These are phyloP conservation scores for Vickermania spadyakhi DNA, from an alignment of 208 protist species.

Conservation along the genomic window DNA sequence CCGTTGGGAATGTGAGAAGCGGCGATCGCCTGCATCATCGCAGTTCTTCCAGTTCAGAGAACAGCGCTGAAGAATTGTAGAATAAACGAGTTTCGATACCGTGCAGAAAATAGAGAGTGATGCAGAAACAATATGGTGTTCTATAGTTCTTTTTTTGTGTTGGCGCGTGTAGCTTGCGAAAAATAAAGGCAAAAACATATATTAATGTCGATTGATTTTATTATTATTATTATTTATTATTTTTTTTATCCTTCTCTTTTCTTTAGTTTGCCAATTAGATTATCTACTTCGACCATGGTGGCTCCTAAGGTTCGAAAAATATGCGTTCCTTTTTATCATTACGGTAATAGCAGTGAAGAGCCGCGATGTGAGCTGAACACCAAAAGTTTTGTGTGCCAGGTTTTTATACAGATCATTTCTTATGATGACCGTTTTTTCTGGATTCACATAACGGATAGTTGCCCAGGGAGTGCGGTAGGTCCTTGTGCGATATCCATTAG, in stretches of 20 bases:
- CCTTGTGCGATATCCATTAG: not conserved
- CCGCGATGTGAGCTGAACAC: too few species aligned
- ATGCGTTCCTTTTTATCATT: slow-evolving; percentile 21
- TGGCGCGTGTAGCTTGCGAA: too few species aligned
- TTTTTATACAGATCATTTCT: slow-evolving; percentile 28
- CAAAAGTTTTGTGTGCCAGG: slow-evolving; percentile 22
- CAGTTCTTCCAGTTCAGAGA: slow-evolving; percentile 7
- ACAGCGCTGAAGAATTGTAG: not conserved
- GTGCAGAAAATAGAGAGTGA: slow-evolving; percentile 1
- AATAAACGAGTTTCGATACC: not conserved
- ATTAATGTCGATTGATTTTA: slow-evolving; percentile 2
- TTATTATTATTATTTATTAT: not conserved
- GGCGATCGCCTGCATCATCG: too few species aligned
- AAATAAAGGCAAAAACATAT: too few species aligned
- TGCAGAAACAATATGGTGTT: too few species aligned
- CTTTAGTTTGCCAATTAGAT: too few species aligned
- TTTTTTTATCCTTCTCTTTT: not conserved
- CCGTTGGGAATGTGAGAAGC: too few species aligned
- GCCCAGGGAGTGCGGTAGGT: not conserved
- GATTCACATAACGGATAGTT: slow-evolving; percentile 49
- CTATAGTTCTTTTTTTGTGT: too few species aligned
- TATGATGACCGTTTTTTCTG: slow-evolving; percentile 50
- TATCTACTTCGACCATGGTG: slow-evolving; percentile 9
- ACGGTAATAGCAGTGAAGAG: too few species aligned
- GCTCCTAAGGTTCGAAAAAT: slow-evolving; percentile 14